Conservation (phyloP, 2,329 filamentous ascomycete genomes). For the Aspergillus neoniger region DNA sequence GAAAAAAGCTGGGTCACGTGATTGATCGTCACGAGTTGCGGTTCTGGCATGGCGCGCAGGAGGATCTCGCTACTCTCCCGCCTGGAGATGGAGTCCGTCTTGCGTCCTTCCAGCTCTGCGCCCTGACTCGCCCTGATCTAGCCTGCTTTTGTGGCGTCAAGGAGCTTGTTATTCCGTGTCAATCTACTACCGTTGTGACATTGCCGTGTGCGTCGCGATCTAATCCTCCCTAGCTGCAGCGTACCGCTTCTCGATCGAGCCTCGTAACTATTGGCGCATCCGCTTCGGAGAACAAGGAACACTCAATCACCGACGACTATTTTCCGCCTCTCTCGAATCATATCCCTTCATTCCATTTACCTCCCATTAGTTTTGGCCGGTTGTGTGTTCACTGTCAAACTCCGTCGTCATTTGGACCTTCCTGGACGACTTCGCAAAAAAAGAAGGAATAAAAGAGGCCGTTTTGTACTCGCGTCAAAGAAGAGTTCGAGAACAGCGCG, state of each 20-base stretch:
- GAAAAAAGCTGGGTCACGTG: slow-evolving; percentile 39
- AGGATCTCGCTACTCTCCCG: slow-evolving; percentile 24
- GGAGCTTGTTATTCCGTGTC: slow-evolving; percentile 1
- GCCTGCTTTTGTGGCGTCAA: neutral
- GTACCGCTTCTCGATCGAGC: slow-evolving; percentile 26
- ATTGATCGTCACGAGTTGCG: slow-evolving; percentile 34
- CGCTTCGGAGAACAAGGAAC: slow-evolving; percentile 27
- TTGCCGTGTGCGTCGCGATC: slow-evolving; percentile 20
- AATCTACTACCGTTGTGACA: slow-evolving; percentile 19
- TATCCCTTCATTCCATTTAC: slow-evolving; percentile 2
- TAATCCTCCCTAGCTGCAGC: slow-evolving; percentile 28
- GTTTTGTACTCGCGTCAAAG: slow-evolving; percentile 21
- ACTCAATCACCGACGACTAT: slow-evolving; percentile 21
- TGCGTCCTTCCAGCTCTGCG: slow-evolving; percentile 12
- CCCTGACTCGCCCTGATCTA: neutral
- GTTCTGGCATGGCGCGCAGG: slow-evolving; percentile 35
- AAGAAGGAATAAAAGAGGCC: slow-evolving; percentile 2
- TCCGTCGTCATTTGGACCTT: slow-evolving; percentile 5
- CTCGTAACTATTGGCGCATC: slow-evolving; percentile 33
- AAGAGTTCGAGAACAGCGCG: slow-evolving; percentile 26
- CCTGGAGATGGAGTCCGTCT: slow-evolving; percentile 15
- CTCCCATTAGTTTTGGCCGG: slow-evolving; percentile 5
- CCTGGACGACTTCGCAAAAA: slow-evolving; percentile 1
- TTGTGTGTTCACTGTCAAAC: slow-evolving; percentile 15
- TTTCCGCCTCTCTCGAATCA: slow-evolving; percentile 1